Evolutionary conservation across 2,329 filamentous ascomycete species (phyloP), one percentile per base, ranked within the genome.

Genomic region (Ophiocordyceps sinensis): DNA sequence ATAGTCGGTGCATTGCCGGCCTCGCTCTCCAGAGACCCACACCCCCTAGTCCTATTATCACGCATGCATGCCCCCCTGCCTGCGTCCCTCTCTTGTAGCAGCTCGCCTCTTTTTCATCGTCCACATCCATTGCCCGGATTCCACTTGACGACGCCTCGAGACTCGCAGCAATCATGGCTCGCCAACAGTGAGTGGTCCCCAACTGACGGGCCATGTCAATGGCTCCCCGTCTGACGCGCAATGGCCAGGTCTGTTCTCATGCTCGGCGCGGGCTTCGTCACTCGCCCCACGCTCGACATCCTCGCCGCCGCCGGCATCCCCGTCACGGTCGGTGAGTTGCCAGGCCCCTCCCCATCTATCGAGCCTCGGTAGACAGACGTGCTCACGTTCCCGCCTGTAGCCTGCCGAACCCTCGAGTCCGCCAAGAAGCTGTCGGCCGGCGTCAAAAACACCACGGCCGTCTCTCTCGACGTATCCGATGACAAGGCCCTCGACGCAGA

Each of bases 391-490:
- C 13, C 36, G 8, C 40, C 12, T 12, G 3, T 13, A 85, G 85
- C 87, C 53, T 94, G 86, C 73, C 72, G 87, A 60, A 89, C 83
- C 36, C 72, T 94, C 43, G 76, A 80, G 53, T 76, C 68, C 41
- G 86, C 88, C 43, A 68, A 93, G 71, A 76, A 77, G 53, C 79
- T 95, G 48, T 74, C 75, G 37, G 74, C 69, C 46, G 81, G 81
- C 52, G 74, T 89, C 59, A 72, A 79, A 62, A 76, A 84, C 60
- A 76, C 86, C 51, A 73, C 64, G 40, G 75, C 88, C 50, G 83
- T 93, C 65, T 77, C 84, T 42, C 77, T 96, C 58, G 86, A 96
- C 59, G 89, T 94, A 51, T 81, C 65, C 56, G 70, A 94, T 61
- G 74, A 72, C 39, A 62, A 70, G 43, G 86, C 84, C 29, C 78